A percentile compares a stretch with the other conserved stretches of the same genome.
Evolutionary conservation across 192 early-diverging fungal species (phyloP).

Genomic region (Phycomyces nitens): DNA sequence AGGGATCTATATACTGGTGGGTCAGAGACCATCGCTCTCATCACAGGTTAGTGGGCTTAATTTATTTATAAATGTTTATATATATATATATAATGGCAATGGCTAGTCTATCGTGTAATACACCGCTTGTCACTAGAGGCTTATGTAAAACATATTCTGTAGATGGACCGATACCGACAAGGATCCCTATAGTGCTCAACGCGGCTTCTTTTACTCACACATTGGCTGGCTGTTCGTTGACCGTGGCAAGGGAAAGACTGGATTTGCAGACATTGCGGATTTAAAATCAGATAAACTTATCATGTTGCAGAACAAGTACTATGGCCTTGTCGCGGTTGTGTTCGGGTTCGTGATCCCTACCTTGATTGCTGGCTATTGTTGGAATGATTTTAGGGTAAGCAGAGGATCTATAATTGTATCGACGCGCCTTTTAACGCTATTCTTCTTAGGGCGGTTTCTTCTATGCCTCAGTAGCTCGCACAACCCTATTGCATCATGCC

Average conservation of each 20-base stretch:
- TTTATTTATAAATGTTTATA: too few species aligned
- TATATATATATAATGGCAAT: too few species aligned
- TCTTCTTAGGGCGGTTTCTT: constrained; percentile 62
- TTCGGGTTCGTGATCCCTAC: constrained; percentile 78
- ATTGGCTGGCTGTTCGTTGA: constrained; percentile 85
- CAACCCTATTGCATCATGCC: constrained; percentile 81
- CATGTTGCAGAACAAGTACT: constrained; percentile 76
- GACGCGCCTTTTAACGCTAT: too few species aligned
- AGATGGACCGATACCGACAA: constrained; percentile 71
- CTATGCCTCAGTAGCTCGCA: constrained; percentile 67
- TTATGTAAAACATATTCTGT: constrained; percentile 9
- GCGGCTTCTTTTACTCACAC: constrained; percentile 79
- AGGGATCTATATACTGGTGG: constrained; percentile 88
- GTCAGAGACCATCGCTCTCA: constrained; percentile 80
- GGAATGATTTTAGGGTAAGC: constrained; percentile 68
- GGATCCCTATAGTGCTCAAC: constrained; percentile 77
- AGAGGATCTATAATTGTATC: too few species aligned
- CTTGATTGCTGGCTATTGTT: constrained; percentile 73
- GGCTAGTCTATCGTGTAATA: neutral
- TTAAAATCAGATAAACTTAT: constrained; percentile 69
- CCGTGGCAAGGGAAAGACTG: constrained; percentile 65
- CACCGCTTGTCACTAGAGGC: neutral
- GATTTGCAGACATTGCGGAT: constrained; percentile 79
- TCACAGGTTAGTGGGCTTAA: constrained; percentile 55
- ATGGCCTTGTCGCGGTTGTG: constrained; percentile 67